phyloP scores from a whole-genome alignment of 495 filamentous ascomycete genomes.

The Podospora pseudopauciseta region DNA sequence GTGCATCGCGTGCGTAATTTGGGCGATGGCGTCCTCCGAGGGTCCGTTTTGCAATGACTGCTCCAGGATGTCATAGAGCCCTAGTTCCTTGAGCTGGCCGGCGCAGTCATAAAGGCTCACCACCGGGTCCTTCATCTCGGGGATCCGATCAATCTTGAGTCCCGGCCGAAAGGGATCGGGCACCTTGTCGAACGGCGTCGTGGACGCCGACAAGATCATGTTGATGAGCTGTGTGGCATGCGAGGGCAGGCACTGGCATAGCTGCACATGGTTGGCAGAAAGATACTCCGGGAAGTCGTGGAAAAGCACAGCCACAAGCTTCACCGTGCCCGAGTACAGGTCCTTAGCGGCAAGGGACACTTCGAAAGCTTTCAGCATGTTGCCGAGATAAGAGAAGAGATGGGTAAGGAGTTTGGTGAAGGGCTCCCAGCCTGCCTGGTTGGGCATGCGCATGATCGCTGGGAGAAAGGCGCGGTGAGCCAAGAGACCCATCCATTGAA shows the following conservation, averaged over 20 bases:
- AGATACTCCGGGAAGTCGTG: constrained; percentile 95
- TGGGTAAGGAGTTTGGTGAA: constrained; percentile 74
- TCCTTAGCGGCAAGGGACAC: constrained; percentile 70
- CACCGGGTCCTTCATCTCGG: constrained; percentile 68
- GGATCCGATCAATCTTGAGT: constrained; percentile 75
- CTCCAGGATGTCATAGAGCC: constrained; percentile 67
- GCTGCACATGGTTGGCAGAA: constrained; percentile 75
- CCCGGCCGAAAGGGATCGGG: constrained; percentile 78
- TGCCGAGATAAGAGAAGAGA: constrained; percentile 70
- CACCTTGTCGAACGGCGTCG: constrained; percentile 67
- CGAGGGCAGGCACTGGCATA: constrained; percentile 80
- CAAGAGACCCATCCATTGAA: constrained; percentile 77
- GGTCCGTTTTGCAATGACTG: constrained; percentile 56
- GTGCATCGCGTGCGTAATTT: constrained; percentile 65
- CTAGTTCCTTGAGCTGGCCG: constrained; percentile 54
- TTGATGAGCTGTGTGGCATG: constrained; percentile 89
- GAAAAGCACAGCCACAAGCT: constrained; percentile 78
- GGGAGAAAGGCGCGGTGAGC: constrained; percentile 87
- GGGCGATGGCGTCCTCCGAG: constrained; percentile 64
- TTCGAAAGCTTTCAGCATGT: constrained; percentile 70
- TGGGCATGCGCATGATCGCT: constrained; percentile 64
- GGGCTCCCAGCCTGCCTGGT: constrained; percentile 67
- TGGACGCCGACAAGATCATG: constrained; percentile 79
- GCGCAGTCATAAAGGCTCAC: constrained; percentile 57
- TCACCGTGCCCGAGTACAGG: constrained; percentile 77